Conservation (phyloP, 2,329 filamentous ascomycete species). For the Aureobasidium sp. region DNA sequence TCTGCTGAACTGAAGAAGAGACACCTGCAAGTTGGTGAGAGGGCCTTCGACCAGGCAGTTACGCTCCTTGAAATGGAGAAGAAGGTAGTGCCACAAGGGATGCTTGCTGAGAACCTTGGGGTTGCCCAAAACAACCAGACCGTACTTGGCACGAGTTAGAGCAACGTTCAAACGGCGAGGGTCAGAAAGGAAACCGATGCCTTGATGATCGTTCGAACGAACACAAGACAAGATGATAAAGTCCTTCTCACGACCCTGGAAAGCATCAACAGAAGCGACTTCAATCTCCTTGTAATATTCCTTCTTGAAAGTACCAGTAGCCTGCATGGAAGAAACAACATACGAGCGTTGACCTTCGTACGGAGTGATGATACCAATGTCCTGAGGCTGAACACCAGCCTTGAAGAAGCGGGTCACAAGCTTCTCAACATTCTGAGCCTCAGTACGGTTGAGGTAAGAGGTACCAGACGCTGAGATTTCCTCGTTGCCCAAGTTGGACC, state of each 20-base stretch:
- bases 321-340: conserved; percentile 99
- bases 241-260: conserved; percentile 98
- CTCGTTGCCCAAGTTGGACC: conserved; percentile 95
- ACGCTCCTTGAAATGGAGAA: conserved; percentile 93
- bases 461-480: conserved; percentile 97
- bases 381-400: conserved; percentile 84
- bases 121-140: conserved; percentile 92
- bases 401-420: conserved; percentile 98
- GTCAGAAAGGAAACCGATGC: conserved; percentile 97
- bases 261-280: conserved; percentile 95
- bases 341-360: conserved; percentile 98
- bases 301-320: conserved; percentile 94
- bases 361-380: conserved; percentile 96
- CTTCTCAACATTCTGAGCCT: conserved; percentile 96
- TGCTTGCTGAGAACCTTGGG: conserved; percentile 97
- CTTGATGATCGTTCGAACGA: conserved; percentile 96
- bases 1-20: conserved; percentile 86
- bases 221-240: conserved; percentile 98
- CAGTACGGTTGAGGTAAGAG: conserved; percentile 94
- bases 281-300: conserved; percentile 98
- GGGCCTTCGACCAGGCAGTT: conserved; percentile 95
- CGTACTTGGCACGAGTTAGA: conserved; percentile 92
- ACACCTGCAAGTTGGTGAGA: conserved; percentile 90
- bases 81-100: conserved; percentile 90
- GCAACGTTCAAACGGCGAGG: conserved; percentile 96